Percentiles rank a stretch among this genome's conserved stretches.
phyloP scores from a whole-genome alignment of 768 basidiomycete species.

The Tubosaeta sp. region DNA sequence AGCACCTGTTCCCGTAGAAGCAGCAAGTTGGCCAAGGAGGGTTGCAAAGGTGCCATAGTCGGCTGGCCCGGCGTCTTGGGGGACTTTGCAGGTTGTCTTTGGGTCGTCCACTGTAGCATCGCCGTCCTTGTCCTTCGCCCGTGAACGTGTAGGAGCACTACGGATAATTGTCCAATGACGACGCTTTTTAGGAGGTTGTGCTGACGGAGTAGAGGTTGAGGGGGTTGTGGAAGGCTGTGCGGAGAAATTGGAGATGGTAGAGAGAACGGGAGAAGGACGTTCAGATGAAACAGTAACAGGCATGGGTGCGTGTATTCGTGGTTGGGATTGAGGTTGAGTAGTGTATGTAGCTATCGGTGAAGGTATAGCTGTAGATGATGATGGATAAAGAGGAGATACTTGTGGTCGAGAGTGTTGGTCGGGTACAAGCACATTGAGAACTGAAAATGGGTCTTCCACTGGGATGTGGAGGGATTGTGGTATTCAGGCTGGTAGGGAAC shows the following conservation, averaged over 20 bases:
- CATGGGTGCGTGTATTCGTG: constrained; percentile 21
- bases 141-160: constrained; percentile 43
- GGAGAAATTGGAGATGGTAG: constrained; percentile 8
- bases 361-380: constrained; percentile 25
- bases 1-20: constrained; percentile 23
- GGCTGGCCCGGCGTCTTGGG: constrained; percentile 48
- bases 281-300: constrained; percentile 26
- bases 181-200: constrained; percentile 28
- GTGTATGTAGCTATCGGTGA: background rate
- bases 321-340: background rate
- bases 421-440: constrained; percentile 59
- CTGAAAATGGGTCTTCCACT: constrained; percentile 80
- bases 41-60: constrained; percentile 64
- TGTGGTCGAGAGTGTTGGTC: constrained; percentile 53
- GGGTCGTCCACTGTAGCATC: constrained; percentile 33
- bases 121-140: constrained; percentile 50
- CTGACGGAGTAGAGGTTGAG: constrained; percentile 1
- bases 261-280: constrained; percentile 13
- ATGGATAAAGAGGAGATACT: constrained; percentile 54
- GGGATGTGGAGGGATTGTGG: constrained; percentile 1
- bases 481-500: background rate
- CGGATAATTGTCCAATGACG: constrained; percentile 63
- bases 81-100: constrained; percentile 41
- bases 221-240: background rate
- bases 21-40: constrained; percentile 42